phyloP scores from a whole-genome alignment of 805 yeast species.

The Monosporozyma siamensis region DNA sequence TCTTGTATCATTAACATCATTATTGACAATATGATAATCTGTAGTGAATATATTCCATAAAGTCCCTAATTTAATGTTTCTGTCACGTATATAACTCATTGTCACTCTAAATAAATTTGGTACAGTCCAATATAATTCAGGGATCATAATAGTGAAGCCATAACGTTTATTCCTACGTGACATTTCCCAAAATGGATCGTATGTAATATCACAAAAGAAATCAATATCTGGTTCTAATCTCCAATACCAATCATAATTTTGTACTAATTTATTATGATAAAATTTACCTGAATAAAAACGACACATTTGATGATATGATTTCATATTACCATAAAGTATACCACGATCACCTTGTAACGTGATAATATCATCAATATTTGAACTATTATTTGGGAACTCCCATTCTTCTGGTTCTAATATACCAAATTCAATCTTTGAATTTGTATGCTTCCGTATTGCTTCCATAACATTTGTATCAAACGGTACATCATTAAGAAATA shows the following conservation, averaged over 20 bases:
- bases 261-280: conserved; percentile 67
- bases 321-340: conserved; percentile 74
- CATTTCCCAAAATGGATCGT: conserved; percentile 88
- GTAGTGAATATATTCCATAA: conserved; percentile 61
- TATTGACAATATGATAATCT: conserved; percentile 31
- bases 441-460: conserved; percentile 43
- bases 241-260: conserved; percentile 85
- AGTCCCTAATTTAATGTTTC: conserved; percentile 43
- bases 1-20: conserved; percentile 21
- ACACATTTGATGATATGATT: conserved; percentile 90
- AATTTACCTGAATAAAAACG: conserved; percentile 82
- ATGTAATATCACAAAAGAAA: conserved; percentile 81
- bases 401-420: conserved; percentile 48
- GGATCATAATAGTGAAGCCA: conserved; percentile 74
- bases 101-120: conserved; percentile 76
- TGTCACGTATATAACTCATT: conserved; percentile 43
- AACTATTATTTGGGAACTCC: conserved; percentile 52
- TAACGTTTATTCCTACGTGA: conserved; percentile 55
- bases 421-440: conserved; percentile 66
- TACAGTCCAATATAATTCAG: conserved; percentile 72
- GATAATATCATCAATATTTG: conserved; percentile 12
- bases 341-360: conserved; percentile 61
- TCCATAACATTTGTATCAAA: conserved; percentile 57
- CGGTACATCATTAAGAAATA: conserved; percentile 73
- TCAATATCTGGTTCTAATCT: conserved; percentile 90